Conservation (phyloP, 1,139 yeast species). For the Trichomonascaceae sp. region DNA sequence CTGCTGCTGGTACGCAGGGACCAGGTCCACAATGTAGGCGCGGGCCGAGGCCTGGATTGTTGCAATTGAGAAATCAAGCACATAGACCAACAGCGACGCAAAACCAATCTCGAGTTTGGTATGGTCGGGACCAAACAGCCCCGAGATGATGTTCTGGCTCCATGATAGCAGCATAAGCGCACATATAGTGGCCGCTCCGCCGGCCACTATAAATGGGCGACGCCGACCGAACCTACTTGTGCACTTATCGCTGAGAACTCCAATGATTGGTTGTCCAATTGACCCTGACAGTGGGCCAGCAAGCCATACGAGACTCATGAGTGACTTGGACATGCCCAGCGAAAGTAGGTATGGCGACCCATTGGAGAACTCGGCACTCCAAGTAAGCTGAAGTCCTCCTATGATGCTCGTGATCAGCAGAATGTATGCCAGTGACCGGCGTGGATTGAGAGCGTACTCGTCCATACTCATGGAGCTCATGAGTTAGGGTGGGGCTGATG, state of each 20-base stretch:
- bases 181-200: conserved; percentile 33
- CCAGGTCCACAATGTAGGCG: conserved; percentile 45
- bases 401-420: conserved; percentile 33
- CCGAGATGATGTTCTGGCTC: conserved; percentile 28
- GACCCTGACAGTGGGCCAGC: conserved; percentile 57
- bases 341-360: conserved; percentile 39
- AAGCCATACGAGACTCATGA: conserved; percentile 44
- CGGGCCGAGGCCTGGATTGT: conserved; percentile 45
- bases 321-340: conserved; percentile 40
- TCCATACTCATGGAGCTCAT: too few species aligned
- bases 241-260: conserved; percentile 40
- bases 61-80: conserved; percentile 42
- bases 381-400: conserved; percentile 40
- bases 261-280: conserved; percentile 47
- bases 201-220: conserved; percentile 40
- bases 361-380: conserved; percentile 43
- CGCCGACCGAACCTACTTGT: conserved; percentile 35
- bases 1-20: conserved; percentile 41
- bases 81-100: conserved; percentile 39
- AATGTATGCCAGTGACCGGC: conserved; percentile 31
- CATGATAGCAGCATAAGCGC: conserved; percentile 36
- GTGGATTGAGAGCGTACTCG: conserved; percentile 26
- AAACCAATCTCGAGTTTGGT: conserved; percentile 25
- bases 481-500: too few species aligned
- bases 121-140: conserved; percentile 18